phyloP scores from a whole-genome alignment of 2,329 filamentous ascomycete species.

The Nigrograna mackinnonii region DNA sequence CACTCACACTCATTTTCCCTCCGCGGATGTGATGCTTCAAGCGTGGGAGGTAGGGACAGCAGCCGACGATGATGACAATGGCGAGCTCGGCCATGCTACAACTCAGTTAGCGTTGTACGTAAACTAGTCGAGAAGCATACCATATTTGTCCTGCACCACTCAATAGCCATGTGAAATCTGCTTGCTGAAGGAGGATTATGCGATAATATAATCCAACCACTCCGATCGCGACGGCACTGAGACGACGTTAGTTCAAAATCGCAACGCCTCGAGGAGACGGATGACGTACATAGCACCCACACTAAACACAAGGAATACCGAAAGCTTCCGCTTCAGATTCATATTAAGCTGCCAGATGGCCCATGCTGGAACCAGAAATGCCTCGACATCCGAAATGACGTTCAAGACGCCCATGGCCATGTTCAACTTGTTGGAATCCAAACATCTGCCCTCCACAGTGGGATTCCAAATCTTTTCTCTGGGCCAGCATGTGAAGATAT shows the following conservation, averaged over 20 bases:
- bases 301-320: constrained; percentile 16
- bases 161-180: too few relatives aligned
- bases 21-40: too few relatives aligned
- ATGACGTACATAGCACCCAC: constrained; percentile 11
- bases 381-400: constrained; percentile 14
- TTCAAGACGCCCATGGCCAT: constrained; percentile 14
- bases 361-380: constrained; percentile 15
- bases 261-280: too few relatives aligned
- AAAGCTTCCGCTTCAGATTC: constrained; percentile 11
- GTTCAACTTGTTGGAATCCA: constrained; percentile 8
- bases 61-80: too few relatives aligned
- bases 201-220: background rate
- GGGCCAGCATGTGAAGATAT: constrained; percentile 15
- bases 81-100: too few relatives aligned
- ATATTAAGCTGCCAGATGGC: constrained; percentile 13
- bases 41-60: too few relatives aligned
- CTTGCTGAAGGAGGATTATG: too few relatives aligned
- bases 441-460: constrained; percentile 7
- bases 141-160: too few relatives aligned
- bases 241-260: too few relatives aligned
- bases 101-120: too few relatives aligned
- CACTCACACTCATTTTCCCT: too few relatives aligned
- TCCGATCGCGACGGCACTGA: background rate
- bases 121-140: too few relatives aligned
- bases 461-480: constrained; percentile 10